Base-by-base conservation (phyloP, 371 early-diverging fungal species). In the Sporodiniella umbellata region DNA sequence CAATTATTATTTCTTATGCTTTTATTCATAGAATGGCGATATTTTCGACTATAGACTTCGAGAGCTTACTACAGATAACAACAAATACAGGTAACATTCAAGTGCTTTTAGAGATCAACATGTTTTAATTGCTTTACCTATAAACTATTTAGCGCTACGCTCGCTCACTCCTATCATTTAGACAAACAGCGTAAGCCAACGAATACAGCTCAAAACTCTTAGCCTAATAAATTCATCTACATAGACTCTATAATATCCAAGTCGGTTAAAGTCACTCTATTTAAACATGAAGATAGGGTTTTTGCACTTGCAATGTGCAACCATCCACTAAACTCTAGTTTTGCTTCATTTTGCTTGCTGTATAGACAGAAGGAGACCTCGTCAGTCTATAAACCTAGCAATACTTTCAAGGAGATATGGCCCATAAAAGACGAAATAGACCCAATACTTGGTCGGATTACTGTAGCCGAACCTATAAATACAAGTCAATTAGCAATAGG, bases 401-500 rank as follows among this genome's bases (percentile, higher is more conserved):
- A 18, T 40, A 19, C 44, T 3, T 62, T 67, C 45, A 33, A 47
- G 4, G 64, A 60, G 26, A 52, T 68, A 17, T 79, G 72, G 75
- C 71, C 72, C 8, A 39, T 68, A 2, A 42, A 59, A 8, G 35
- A 64, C 4, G 50, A 62, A 18, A 24, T 54, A 8, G 60, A 65
- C 28, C 53, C 62, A n/a, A 51, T 43, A 11, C 56, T 50, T 54
- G 78, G 68, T 1, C 33, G 53, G 18, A 68, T 82, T 33, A 81
- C 80, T 0, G 64, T 62, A n/a, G 73, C 80, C 0, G 55, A 65
- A 10, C 77, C 76, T 39, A 67, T 82, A 3, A 70, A 69, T 49
- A 76, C 76, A 28, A 75, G 70, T 15, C 61, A 75, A 44, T 61
- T 81, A 25, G 85, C 85, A 1, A 55, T 82, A 33, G 85, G 83